Evolutionary conservation across 2,329 filamentous ascomycete species (phyloP).

Genomic region (Botryotinia convoluta): DNA sequence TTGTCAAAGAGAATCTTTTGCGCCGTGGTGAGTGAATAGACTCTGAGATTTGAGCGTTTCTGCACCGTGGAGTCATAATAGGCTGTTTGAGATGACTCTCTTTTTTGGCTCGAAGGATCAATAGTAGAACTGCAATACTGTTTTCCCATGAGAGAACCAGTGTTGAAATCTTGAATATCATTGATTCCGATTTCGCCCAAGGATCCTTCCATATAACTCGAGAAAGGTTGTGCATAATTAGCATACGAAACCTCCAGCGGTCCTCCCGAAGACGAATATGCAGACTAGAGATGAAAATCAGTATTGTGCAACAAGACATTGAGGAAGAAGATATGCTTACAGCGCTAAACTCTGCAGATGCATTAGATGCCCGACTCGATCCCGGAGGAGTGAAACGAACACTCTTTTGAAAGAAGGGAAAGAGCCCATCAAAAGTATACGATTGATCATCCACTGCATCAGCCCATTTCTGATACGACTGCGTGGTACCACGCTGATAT

Average conservation of each 20-base stretch:
- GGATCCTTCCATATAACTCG: constrained; percentile 39
- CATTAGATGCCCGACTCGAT: background rate
- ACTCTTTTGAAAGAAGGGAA: constrained; percentile 45
- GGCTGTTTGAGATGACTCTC: constrained; percentile 12
- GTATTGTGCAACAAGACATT: background rate
- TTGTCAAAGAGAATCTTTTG: constrained; percentile 46
- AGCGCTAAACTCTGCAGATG: background rate
- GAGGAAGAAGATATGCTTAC: background rate
- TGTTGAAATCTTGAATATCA: constrained; percentile 4
- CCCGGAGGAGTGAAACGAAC: constrained; percentile 25
- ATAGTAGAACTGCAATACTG: constrained; percentile 10
- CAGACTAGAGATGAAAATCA: background rate
- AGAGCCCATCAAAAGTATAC: constrained; percentile 47
- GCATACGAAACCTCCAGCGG: constrained; percentile 45
- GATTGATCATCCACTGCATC: constrained; percentile 41
- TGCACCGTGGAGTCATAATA: background rate
- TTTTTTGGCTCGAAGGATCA: background rate
- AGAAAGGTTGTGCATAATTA: constrained; percentile 42
- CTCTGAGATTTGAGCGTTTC: constrained; percentile 35
- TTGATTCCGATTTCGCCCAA: constrained; percentile 40
- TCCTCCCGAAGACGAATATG: constrained; percentile 23
- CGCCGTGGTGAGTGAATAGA: constrained; percentile 44
- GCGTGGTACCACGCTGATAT: constrained; percentile 17
- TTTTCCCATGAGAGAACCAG: constrained; percentile 5
- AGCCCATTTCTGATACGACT: constrained; percentile 43